These are phyloP conservation scores for Neckera pumila DNA, from an alignment of 225 moss, liverwort and hornwort genomes.

Conservation along the genomic window DNA sequence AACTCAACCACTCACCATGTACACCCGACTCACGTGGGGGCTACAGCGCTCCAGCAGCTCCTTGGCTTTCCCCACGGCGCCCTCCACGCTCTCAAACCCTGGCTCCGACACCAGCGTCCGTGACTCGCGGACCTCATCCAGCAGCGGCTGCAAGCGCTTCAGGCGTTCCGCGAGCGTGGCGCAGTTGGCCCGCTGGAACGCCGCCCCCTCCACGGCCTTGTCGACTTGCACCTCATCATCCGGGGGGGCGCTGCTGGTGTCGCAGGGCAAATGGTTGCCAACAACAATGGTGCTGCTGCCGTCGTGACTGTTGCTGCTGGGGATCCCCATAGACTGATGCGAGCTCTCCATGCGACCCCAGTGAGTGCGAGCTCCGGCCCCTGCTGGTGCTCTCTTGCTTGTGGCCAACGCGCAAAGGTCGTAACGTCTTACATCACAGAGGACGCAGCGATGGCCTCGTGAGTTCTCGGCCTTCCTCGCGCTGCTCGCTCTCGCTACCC, in stretches of 20 bases:
- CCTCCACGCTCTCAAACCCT: conserved; percentile 27
- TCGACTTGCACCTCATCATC: conserved; percentile 9
- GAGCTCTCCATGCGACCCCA: conserved; percentile 23
- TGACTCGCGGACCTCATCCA: conserved; percentile 52
- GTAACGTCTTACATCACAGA: not conserved
- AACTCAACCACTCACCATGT: conserved; percentile 36
- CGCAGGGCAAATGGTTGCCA: not conserved
- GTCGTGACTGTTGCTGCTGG: not conserved
- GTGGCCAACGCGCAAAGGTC: not conserved
- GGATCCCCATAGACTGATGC: conserved; percentile 20
- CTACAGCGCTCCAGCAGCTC: conserved; percentile 48
- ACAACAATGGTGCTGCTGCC: not conserved
- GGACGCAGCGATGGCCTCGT: not conserved
- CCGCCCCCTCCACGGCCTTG: conserved; percentile 24
- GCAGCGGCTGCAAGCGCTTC: conserved; percentile 42
- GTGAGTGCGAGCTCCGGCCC: not conserved
- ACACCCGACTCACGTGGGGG: conserved; percentile 34
- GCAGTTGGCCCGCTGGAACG: conserved; percentile 35
- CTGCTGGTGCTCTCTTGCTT: not conserved
- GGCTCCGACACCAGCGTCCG: conserved; percentile 16
- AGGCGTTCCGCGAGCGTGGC: conserved; percentile 36
- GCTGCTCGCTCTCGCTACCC: not conserved
- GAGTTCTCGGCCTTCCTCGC: not conserved
- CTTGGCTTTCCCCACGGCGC: conserved; percentile 29
- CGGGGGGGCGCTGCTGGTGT: not conserved